phyloP scores from a whole-genome alignment of 176 grass and related monocot species.

The Eragrostis curvula region DNA sequence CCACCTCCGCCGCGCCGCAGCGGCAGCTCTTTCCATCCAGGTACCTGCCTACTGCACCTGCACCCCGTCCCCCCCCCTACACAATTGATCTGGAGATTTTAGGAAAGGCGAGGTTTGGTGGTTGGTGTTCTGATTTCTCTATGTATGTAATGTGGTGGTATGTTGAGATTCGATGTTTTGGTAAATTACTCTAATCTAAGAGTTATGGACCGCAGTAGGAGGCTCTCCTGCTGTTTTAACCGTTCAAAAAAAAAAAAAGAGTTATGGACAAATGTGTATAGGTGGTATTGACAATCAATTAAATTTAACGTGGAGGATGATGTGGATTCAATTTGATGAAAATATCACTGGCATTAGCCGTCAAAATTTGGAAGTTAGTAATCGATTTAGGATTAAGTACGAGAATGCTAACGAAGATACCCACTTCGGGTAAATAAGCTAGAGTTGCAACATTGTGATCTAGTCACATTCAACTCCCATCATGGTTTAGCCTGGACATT shows the following conservation, averaged over 20 bases:
- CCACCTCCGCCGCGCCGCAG: slow-evolving; percentile 77
- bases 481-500: neutral
- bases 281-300: neutral
- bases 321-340: neutral
- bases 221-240: too few relatives aligned
- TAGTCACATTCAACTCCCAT: neutral
- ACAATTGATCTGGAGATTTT: too few relatives aligned
- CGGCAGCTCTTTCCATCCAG: slow-evolving; percentile 78
- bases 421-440: neutral
- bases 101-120: neutral
- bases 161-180: neutral
- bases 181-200: neutral
- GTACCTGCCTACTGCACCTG: slow-evolving; percentile 35
- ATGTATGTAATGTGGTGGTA: neutral
- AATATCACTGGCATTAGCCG: neutral
- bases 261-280: neutral
- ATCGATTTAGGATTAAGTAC: neutral
- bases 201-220: too few relatives aligned
- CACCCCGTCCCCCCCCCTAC: too few relatives aligned
- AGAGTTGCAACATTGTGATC: neutral
- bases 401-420: neutral
- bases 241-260: too few relatives aligned
- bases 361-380: neutral
- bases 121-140: neutral
- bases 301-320: neutral